phyloP scores from a whole-genome alignment of 371 early-diverging fungal species.

The Smittium mucronatum region DNA sequence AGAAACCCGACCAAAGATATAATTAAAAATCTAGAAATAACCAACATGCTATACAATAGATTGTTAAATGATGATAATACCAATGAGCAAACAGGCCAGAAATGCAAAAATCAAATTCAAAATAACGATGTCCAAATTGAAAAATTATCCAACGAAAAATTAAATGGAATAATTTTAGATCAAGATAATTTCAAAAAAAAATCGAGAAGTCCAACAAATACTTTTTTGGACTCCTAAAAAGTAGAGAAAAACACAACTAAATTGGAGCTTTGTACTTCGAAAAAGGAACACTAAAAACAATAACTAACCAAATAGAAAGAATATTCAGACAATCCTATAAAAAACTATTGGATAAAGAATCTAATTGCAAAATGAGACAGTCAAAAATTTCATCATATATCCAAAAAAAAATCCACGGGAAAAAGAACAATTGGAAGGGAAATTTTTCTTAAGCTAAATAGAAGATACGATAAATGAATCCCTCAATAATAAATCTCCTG shows the following conservation, averaged over 20 bases:
- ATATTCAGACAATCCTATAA: neutral
- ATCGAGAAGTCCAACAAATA: neutral
- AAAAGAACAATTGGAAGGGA: neutral
- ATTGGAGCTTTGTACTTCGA: neutral
- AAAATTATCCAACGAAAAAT: neutral
- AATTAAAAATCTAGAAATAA: neutral
- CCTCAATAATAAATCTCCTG: neutral
- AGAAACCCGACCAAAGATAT: no score
- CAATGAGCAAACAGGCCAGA: neutral
- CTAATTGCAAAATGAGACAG: neutral
- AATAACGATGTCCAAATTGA: neutral
- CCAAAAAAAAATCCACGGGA: neutral
- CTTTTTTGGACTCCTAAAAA: neutral
- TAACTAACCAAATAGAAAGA: neutral
- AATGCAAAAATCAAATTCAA: neutral
- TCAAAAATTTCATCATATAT: neutral
- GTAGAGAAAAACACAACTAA: neutral
- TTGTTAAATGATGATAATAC: neutral
- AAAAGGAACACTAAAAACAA: neutral
- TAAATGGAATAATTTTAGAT: neutral
- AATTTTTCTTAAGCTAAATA: no score
- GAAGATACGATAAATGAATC: no score
- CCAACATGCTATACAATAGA: neutral
- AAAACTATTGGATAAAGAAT: neutral
- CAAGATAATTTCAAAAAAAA: no score